phyloP scores from a whole-genome alignment of 2,329 filamentous ascomycete species.

The Penicillium paneum region DNA sequence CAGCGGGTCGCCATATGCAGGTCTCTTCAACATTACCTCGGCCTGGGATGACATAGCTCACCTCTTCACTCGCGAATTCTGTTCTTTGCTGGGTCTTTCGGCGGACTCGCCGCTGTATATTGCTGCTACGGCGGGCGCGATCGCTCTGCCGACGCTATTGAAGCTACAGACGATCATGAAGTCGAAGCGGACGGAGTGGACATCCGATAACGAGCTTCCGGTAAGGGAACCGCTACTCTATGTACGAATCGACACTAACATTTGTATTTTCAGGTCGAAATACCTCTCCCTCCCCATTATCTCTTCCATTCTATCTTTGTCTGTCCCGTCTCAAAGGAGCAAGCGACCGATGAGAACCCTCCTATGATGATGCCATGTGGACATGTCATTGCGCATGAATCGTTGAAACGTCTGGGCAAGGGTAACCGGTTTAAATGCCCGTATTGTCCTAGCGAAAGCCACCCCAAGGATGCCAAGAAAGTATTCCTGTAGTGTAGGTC shows the following conservation, averaged over 20 bases:
- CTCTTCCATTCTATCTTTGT: conserved; percentile 95
- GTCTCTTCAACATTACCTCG: conserved; percentile 69
- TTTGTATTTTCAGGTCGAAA: conserved; percentile 53
- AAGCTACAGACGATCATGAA: conserved; percentile 87
- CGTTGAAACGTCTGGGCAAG: conserved; percentile 74
- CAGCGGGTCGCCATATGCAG: conserved; percentile 70
- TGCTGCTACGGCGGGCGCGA: conserved; percentile 85
- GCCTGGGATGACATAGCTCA: conserved; percentile 79
- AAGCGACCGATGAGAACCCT: conserved; percentile 87
- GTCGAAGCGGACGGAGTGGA: conserved; percentile 91
- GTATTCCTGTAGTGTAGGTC: conserved; percentile 59
- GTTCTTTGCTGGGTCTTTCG: conserved; percentile 81
- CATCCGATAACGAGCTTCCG: conserved; percentile 81
- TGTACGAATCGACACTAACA: conserved; percentile 35
- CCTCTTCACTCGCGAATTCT: conserved; percentile 94
- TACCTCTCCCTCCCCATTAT: conserved; percentile 61
- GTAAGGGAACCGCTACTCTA: conserved; percentile 54
- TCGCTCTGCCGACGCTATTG: conserved; percentile 81
- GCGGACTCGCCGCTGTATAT: conserved; percentile 92
- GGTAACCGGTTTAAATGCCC: conserved; percentile 86
- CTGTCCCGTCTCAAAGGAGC: conserved; percentile 94
- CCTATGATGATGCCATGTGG: conserved; percentile 97
- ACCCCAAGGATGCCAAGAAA: conserved; percentile 70
- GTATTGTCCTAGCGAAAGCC: conserved; percentile 85
- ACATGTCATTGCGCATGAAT: conserved; percentile 86